Base-by-base conservation (phyloP, 257 asterid species). In the Lantana camara region DNA sequence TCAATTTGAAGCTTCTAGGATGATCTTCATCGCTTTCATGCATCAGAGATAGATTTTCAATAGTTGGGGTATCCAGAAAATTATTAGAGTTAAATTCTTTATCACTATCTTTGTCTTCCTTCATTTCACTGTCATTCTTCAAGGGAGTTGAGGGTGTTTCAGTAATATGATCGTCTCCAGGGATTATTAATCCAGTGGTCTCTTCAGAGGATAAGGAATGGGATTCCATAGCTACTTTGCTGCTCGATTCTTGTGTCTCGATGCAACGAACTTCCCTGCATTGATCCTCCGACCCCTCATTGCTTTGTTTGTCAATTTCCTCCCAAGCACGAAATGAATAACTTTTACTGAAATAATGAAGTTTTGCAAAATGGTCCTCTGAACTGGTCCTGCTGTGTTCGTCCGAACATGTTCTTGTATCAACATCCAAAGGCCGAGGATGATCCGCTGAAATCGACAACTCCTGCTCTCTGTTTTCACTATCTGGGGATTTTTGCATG, bases 191-290 rank as follows among this genome's bases (percentile, higher is more conserved):
- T 20, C 57, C 72, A 37, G 32, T 63, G 67, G 63, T 65, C 41
- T 73, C 73, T 75, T 73, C 76, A 4, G 79, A 63, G 53, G 49
- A 56, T 14, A 72, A 27, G 45, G 37, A 54, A 35, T 53, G 49
- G 63, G 76, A 62, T 47, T 65, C 82, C 16, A 53, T 47, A n/a
- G 73, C 64, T 21, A 63, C 73, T 48, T 53, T 60, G 55, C 59
- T 66, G 45, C 81, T 77, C 50, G 60, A 70, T 35, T 83, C 84
- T 70, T 76, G 83, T 17, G 74, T 41, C 71, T 90, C 96, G 15
- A 90, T 75, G 79, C 96, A 90, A 67, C 85, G 90, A 56, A 94
- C 97, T 67, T 84, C 98, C 75, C 80, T 78, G 79, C 94, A 90
- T 17, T 74, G 63, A 70, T 94, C 96, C 73, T 90, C 98, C 3